These are phyloP conservation scores for Ogataea neopini DNA, from an alignment of 805 yeast species.

Conservation along the genomic window DNA sequence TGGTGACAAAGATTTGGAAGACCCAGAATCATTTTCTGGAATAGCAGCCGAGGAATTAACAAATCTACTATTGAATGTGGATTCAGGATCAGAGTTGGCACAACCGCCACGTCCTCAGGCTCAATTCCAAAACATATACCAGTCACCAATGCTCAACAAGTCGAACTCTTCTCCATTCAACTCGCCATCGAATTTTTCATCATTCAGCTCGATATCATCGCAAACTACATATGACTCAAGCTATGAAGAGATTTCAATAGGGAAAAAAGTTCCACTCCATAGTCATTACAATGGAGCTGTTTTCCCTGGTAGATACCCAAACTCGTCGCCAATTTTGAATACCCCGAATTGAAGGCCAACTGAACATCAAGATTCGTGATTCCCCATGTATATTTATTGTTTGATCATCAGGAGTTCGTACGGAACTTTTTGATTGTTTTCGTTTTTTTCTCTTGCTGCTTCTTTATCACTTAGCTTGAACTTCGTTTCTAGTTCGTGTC, in stretches of 20 bases:
- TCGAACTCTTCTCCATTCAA: conserved; percentile 30
- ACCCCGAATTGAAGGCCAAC: conserved; percentile 13
- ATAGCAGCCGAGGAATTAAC: conserved; percentile 20
- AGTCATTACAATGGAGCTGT: conserved; percentile 10
- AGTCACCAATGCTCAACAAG: conserved; percentile 25
- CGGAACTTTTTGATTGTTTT: neutral
- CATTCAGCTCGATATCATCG: conserved; percentile 35
- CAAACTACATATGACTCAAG: conserved; percentile 33
- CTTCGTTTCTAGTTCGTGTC: conserved; percentile 3
- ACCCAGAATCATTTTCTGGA: conserved; percentile 15
- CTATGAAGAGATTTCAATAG: conserved; percentile 23
- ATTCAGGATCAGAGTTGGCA: conserved; percentile 14
- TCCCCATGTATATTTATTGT: conserved; percentile 8
- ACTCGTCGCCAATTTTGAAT: conserved; percentile 28
- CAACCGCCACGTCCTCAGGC: conserved; percentile 17
- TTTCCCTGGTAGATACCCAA: conserved; percentile 23
- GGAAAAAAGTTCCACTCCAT: conserved; percentile 13
- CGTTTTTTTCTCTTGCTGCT: conserved; percentile 5
- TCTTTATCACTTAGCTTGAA: conserved; percentile 2
- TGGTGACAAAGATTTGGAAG: conserved; percentile 24
- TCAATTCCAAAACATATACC: conserved; percentile 19
- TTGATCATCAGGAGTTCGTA: neutral
- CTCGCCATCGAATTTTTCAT: conserved; percentile 36
- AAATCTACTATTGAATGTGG: conserved; percentile 20
- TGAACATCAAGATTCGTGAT: neutral